Evolutionary conservation across 257 asterid genomes (phyloP).

Genomic region (Ilex aquifolium): DNA sequence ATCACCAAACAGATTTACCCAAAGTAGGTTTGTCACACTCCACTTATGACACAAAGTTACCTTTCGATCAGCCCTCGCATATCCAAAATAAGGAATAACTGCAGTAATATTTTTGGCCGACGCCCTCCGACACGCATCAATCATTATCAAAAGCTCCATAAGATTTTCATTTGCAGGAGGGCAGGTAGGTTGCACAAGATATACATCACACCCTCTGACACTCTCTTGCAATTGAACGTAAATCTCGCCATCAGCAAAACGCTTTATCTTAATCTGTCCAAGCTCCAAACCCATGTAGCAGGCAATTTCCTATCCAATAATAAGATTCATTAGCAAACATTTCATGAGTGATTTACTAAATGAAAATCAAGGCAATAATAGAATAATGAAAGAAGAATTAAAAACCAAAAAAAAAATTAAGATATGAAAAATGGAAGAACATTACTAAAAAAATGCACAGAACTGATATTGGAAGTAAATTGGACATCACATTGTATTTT

Average conservation of each 20-base stretch:
- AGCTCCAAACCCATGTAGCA: conserved; percentile 72
- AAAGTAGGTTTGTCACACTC: too few species aligned
- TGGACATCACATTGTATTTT: neutral
- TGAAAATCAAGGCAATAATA: neutral
- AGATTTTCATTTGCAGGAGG: conserved; percentile 88
- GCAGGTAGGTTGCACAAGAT: conserved; percentile 73
- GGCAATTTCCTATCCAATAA: conserved; percentile 57
- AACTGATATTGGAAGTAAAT: neutral
- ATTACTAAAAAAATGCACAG: neutral
- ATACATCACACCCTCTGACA: conserved; percentile 81
- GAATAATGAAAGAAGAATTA: neutral
- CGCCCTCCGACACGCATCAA: conserved; percentile 86
- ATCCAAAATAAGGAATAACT: conserved; percentile 76
- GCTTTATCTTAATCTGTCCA: conserved; percentile 60
- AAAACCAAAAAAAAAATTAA: neutral
- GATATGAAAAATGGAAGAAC: neutral
- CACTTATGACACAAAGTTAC: conserved; percentile 12
- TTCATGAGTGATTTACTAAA: too few species aligned
- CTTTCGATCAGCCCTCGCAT: conserved; percentile 83
- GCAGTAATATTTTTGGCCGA: conserved; percentile 78
- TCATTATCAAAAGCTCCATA: conserved; percentile 77
- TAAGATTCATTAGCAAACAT: conserved; percentile 3
- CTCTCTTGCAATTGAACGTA: conserved; percentile 79
- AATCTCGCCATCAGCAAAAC: conserved; percentile 80
- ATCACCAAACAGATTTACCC: too few species aligned